Evolutionary conservation across 1,139 yeast genomes (phyloP).

Genomic region (Hemisphaericaspora subhashii): DNA sequence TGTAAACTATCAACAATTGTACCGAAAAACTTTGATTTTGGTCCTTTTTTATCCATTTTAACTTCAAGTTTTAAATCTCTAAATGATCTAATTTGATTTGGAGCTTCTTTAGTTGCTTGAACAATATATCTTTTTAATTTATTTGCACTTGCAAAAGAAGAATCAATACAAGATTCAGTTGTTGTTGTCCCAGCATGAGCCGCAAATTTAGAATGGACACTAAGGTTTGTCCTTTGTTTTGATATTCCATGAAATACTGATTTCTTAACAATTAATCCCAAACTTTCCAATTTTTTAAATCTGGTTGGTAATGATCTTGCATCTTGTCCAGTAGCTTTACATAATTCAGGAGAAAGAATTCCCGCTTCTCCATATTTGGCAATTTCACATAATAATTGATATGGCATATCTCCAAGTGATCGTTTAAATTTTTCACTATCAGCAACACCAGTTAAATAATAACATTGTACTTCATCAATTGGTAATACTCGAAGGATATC

Average conservation of each 20-base stretch:
- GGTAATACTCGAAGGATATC: slow-evolving; percentile 28
- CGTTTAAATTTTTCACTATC: slow-evolving; percentile 31
- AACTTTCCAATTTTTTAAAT: slow-evolving; percentile 51
- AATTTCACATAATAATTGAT: slow-evolving; percentile 45
- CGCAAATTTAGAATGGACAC: slow-evolving; percentile 47
- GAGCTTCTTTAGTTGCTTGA: slow-evolving; percentile 59
- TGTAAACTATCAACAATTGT: slow-evolving; percentile 53
- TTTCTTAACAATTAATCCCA: slow-evolving; percentile 46
- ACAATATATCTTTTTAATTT: slow-evolving; percentile 43
- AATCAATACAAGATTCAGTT: slow-evolving; percentile 16
- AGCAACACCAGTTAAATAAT: slow-evolving; percentile 39
- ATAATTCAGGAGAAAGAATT: slow-evolving; percentile 56
- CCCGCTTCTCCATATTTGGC: slow-evolving; percentile 58
- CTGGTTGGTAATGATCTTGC: slow-evolving; percentile 69
- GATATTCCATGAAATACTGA: slow-evolving; percentile 39
- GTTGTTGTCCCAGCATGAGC: slow-evolving; percentile 22
- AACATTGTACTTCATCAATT: slow-evolving; percentile 42
- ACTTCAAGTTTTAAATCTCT: slow-evolving; percentile 65
- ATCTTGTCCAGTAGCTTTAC: slow-evolving; percentile 62
- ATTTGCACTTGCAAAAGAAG: slow-evolving; percentile 31
- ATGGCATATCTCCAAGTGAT: slow-evolving; percentile 43
- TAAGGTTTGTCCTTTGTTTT: slow-evolving; percentile 51
- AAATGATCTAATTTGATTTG: slow-evolving; percentile 66
- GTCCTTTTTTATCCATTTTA: slow-evolving; percentile 47
- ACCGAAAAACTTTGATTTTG: slow-evolving; percentile 51